Evolutionary conservation across 495 filamentous ascomycete species (phyloP), one percentile per base, ranked within the genome.

Genomic region (Penicillium dipodomyicola): DNA sequence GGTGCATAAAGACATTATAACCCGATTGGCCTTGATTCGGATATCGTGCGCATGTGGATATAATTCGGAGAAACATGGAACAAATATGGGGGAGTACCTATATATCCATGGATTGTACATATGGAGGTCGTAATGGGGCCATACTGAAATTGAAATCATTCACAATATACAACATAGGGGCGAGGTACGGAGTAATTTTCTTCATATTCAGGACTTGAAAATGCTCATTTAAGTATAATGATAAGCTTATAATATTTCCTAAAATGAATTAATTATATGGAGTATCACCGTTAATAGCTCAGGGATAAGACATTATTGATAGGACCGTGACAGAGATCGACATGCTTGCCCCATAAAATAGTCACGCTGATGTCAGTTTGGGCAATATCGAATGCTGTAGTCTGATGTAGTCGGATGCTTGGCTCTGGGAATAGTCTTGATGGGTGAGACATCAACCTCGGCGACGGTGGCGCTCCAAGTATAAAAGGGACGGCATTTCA

Each of bases 11-110:
- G 32, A 19, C 12, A 9, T 51, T 22, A 27, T 3, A 3, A 19
- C 15, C 10, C 22, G 25, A 53, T 53, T 53, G 50, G 50, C 30
- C 25, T 53, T 42, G 50, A 53, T 32, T 43, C 40, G 35, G 35
- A 52, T 7, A 9, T 14, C 15, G 5, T 33, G 30, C 30, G 1
- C 30, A 33, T 33, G 30, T 53, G 50, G 33, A 5, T 43, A 25
- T 25, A 52, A 29, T n/a, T 53, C 50, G 50, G 50, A 53, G 50
- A 53, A 53, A 53, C 25, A 53, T 30, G 4, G 14, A 32, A 32
- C 9, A 48, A 32, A 23, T 51, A 33, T 51, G 32, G 50, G 7
- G 30, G 30, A 33, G 30, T 4, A 6, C 23, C 5, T 25, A 25
- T 5, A n/a, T n/a, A n/a, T n/a, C n/a, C n/a, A n/a, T n/a, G n/a